phyloP scores from a whole-genome alignment of 2,329 filamentous ascomycete genomes.

The Aspergillus ustus region DNA sequence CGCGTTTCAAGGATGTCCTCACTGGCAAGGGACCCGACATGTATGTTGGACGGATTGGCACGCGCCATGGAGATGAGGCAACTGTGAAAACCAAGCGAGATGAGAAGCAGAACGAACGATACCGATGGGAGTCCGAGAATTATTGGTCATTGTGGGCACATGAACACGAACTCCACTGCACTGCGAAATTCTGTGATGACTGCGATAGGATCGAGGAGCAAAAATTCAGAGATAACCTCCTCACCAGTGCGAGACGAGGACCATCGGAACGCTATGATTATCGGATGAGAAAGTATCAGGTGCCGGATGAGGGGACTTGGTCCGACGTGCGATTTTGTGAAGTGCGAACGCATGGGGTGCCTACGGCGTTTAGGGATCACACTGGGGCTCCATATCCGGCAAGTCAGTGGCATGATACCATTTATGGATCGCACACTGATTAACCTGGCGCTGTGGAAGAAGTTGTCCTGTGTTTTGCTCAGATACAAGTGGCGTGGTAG shows the following conservation, averaged over 20 bases:
- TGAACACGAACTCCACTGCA: background rate
- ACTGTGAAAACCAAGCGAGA: too few species aligned
- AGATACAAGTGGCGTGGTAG: slow-evolving; percentile 38
- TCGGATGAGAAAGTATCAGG: slow-evolving; percentile 34
- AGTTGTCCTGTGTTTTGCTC: background rate
- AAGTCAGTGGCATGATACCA: slow-evolving; percentile 29
- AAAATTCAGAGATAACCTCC: slow-evolving; percentile 18
- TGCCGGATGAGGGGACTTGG: slow-evolving; percentile 37
- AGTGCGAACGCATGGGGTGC: slow-evolving; percentile 27
- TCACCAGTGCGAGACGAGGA: slow-evolving; percentile 28
- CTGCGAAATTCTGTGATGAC: background rate
- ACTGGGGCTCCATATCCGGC: slow-evolving; percentile 27
- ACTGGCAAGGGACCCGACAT: slow-evolving; percentile 49
- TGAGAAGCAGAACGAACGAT: slow-evolving; percentile 4
- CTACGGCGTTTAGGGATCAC: slow-evolving; percentile 32
- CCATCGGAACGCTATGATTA: slow-evolving; percentile 37
- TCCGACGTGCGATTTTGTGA: slow-evolving; percentile 36
- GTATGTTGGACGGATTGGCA: slow-evolving; percentile 37
- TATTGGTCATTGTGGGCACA: slow-evolving; percentile 5
- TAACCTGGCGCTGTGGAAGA: background rate
- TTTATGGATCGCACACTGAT: slow-evolving; percentile 23
- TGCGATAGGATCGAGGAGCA: background rate
- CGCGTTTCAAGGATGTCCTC: slow-evolving; percentile 43
- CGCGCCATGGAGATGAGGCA: background rate
- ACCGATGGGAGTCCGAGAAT: background rate